Conservation (phyloP, 495 filamentous ascomycete species). For the Wilcoxina mikolae region DNA sequence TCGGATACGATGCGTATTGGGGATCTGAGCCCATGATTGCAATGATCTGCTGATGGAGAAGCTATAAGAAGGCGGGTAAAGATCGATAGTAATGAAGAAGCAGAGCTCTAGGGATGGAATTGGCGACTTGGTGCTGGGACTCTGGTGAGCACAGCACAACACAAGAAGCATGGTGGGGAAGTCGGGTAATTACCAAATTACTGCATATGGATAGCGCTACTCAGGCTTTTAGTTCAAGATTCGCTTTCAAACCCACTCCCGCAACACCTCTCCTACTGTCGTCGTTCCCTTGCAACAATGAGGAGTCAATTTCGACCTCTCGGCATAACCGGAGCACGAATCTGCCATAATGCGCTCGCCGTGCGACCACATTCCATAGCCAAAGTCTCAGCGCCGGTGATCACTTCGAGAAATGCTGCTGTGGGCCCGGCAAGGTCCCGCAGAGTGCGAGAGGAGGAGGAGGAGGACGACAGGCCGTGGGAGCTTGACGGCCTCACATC, state of each 20-base stretch:
- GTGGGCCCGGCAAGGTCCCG: neutral
- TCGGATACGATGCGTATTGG: slow-evolving; percentile 87
- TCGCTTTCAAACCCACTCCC: too few relatives aligned
- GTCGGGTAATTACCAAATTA: neutral
- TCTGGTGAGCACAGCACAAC: neutral
- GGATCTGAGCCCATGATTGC: slow-evolving; percentile 83
- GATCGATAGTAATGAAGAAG: neutral
- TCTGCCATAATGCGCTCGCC: neutral
- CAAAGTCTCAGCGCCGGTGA: neutral
- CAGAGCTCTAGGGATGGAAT: slow-evolving; percentile 3
- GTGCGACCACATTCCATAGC: neutral
- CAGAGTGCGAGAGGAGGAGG: neutral
- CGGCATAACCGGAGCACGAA: neutral
- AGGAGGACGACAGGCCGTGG: slow-evolving; percentile 14
- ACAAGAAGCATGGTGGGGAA: neutral
- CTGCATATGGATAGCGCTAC: neutral
- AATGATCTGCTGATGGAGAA: neutral
- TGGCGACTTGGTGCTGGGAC: neutral
- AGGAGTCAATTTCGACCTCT: neutral
- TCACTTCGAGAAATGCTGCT: too few relatives aligned
- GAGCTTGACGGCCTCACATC: slow-evolving; percentile 57
- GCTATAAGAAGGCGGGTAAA: neutral
- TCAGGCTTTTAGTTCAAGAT: too few relatives aligned
- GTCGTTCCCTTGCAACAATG: neutral
- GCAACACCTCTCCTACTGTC: neutral